Base-by-base conservation (phyloP, 768 basidiomycete species). In the Chalciporus chontae region DNA sequence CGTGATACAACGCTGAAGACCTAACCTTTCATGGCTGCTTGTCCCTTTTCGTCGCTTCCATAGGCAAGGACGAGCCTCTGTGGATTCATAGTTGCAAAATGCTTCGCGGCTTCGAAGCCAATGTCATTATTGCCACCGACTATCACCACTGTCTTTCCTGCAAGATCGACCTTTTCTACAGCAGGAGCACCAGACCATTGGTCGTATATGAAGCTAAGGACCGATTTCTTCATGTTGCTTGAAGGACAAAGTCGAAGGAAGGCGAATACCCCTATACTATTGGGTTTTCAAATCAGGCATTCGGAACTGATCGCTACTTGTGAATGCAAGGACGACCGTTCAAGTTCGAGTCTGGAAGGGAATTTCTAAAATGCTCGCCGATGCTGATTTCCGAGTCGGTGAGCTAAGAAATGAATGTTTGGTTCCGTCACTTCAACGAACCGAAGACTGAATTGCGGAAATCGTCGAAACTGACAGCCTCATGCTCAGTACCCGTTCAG, bases 271-370 rank as follows among this genome's bases (percentile, higher is more conserved):
- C 21, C 21, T 21, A 21, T 21, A 21, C 21, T 21, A 4, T 21
- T 21, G 4, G 21, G 21, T 21, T 21, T 21, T 21, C 21, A 21
- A 21, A 21, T 21, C 2, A 21, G 21, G 21, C 21, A 21, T 21
- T 21, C 21, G 2, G 21, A 21, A 21, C 21, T 21, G n/a, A n/a
- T n/a, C n/a, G n/a, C n/a, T n/a, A n/a, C n/a, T 21, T 21, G 21
- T 21, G 21, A 21, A 21, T 21, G 21, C 21, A 21, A 21, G 21
- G 21, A 21, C n/a, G n/a, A n/a, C n/a, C n/a, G n/a, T n/a, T n/a
- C n/a, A n/a, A n/a, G n/a, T n/a, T n/a, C n/a, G n/a, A 57, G 50
- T 96, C 93, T 4, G 96, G 96, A 29, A 98, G 79, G 9, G 94
- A 82, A 66, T 98, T 99, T 29, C 96, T 87, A 21, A 21, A 4